Percentiles rank a stretch among this genome's conserved stretches.
phyloP scores from a whole-genome alignment of 345 rosid genomes.

The Brassica juncea region DNA sequence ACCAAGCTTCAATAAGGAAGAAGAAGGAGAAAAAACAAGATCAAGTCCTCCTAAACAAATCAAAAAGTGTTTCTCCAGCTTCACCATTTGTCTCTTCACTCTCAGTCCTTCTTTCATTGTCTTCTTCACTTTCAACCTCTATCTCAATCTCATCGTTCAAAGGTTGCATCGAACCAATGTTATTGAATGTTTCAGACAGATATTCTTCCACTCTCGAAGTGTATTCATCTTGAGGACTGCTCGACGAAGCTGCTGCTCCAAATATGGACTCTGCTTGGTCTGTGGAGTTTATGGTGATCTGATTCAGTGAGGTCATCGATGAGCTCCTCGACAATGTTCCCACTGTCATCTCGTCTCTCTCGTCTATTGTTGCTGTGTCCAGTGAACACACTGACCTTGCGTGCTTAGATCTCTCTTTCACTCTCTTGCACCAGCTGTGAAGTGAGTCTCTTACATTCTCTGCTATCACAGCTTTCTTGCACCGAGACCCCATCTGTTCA shows the following conservation, averaged over 20 bases:
- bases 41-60: background rate
- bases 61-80: background rate
- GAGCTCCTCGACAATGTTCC: slow-evolving; percentile 75
- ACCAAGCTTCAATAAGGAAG: background rate
- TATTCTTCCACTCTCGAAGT: slow-evolving; percentile 45
- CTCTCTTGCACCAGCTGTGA: slow-evolving; percentile 95
- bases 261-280: slow-evolving; percentile 57
- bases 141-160: slow-evolving; percentile 40
- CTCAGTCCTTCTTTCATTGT: slow-evolving; percentile 6
- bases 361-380: slow-evolving; percentile 65
- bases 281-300: slow-evolving; percentile 52
- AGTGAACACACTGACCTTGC: slow-evolving; percentile 83
- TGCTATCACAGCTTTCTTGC: slow-evolving; percentile 76
- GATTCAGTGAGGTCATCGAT: slow-evolving; percentile 67
- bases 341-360: slow-evolving; percentile 74
- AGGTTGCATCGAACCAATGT: slow-evolving; percentile 16
- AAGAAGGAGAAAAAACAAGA: background rate
- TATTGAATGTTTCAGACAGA: slow-evolving; percentile 1
- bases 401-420: slow-evolving; percentile 62
- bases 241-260: slow-evolving; percentile 38
- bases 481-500: slow-evolving; percentile 75
- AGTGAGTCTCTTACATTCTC: slow-evolving; percentile 92
- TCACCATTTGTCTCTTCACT: background rate
- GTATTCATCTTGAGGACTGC: slow-evolving; percentile 42
- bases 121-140: slow-evolving; percentile 50